phyloP scores from a whole-genome alignment of 2,329 filamentous ascomycete species.

The Cylindrodendrum hubeiense region DNA sequence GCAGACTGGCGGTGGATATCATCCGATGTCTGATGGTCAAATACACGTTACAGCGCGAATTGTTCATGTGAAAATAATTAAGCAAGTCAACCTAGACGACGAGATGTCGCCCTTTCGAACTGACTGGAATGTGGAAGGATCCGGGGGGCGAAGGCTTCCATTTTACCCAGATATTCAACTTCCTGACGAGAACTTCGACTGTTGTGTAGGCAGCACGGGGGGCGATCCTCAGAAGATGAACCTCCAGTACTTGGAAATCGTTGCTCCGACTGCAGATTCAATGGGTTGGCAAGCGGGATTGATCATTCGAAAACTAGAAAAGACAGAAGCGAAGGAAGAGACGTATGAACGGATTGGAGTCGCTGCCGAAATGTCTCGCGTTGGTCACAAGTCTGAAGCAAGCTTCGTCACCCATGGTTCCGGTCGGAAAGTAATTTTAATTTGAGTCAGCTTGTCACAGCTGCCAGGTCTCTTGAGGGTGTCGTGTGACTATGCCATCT shows the following conservation, averaged over 20 bases:
- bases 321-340: not conserved
- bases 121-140: not conserved
- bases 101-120: not conserved
- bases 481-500: too few species aligned
- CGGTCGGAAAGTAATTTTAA: not conserved
- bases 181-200: not conserved
- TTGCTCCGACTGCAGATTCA: not conserved
- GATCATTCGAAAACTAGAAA: not conserved
- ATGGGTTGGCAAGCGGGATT: not conserved
- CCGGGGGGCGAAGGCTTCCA: not conserved
- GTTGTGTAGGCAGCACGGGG: not conserved
- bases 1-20: not conserved
- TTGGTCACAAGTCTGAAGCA: not conserved
- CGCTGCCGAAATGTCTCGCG: not conserved
- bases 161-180: slow-evolving; percentile 1
- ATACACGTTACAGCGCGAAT: not conserved
- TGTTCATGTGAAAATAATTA: not conserved
- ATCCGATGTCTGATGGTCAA: not conserved
- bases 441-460: not conserved
- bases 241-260: not conserved
- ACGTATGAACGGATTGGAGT: not conserved
- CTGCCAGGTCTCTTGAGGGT: too few species aligned
- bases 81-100: not conserved
- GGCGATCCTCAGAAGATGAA: not conserved
- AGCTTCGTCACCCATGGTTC: not conserved